Evolutionary conservation across 495 filamentous ascomycete genomes (phyloP).

Genomic region (Aspergillus sclerotiicarbonarius): DNA sequence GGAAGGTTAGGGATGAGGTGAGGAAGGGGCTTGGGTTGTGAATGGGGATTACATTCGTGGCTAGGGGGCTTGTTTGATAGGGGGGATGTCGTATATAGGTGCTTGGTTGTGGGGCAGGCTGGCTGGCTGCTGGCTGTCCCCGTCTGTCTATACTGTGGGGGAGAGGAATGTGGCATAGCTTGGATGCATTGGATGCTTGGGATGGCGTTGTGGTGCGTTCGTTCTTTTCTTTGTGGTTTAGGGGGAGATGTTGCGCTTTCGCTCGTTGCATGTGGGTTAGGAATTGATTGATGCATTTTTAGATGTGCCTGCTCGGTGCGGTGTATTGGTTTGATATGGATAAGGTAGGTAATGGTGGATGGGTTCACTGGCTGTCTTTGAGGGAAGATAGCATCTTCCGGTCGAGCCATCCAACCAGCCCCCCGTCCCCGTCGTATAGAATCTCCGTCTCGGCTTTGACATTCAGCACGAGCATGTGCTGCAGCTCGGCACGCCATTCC

Average conservation of each 20-base stretch:
- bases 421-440: slow-evolving; percentile 58
- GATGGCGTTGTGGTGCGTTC: slow-evolving; percentile 24
- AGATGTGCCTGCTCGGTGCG: background rate
- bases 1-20: slow-evolving; percentile 78
- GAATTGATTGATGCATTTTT: background rate
- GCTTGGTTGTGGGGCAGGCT: background rate
- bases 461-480: slow-evolving; percentile 82
- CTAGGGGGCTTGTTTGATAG: background rate
- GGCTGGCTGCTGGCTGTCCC: background rate
- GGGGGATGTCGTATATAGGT: slow-evolving; percentile 1
- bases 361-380: background rate
- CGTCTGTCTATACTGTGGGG: background rate
- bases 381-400: slow-evolving; percentile 23
- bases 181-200: slow-evolving; percentile 13
- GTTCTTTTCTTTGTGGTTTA: background rate
- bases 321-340: background rate
- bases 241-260: background rate
- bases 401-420: slow-evolving; percentile 67
- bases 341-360: too few relatives aligned
- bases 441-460: slow-evolving; percentile 89
- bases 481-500: slow-evolving; percentile 65
- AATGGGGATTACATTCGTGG: slow-evolving; percentile 1
- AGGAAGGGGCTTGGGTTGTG: slow-evolving; percentile 59
- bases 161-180: background rate
- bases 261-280: background rate